These are phyloP conservation scores for Prunus dulcis DNA, from an alignment of 306 rosid genomes.

Conservation along the genomic window DNA sequence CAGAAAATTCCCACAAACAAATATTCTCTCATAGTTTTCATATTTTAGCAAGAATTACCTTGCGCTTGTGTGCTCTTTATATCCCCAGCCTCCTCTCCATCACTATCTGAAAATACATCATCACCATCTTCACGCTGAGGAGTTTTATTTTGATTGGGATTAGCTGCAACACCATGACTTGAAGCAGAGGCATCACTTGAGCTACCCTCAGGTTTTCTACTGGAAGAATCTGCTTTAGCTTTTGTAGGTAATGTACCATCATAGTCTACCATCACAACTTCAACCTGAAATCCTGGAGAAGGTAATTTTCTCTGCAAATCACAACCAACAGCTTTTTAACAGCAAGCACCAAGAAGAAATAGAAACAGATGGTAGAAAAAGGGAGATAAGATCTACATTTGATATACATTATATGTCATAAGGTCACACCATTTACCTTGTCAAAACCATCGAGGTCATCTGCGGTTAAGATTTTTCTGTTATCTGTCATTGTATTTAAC, in stretches of 20 bases:
- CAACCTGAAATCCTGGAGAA: slow-evolving; percentile 79
- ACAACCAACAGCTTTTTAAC: slow-evolving; percentile 14
- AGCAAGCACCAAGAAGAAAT: slow-evolving; percentile 6
- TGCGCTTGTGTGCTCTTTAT: slow-evolving; percentile 19
- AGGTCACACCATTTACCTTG: slow-evolving; percentile 47
- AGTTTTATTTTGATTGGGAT: slow-evolving; percentile 33
- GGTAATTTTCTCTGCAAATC: slow-evolving; percentile 79
- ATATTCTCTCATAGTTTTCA: no score
- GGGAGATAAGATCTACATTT: neutral
- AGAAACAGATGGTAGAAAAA: slow-evolving; percentile 7
- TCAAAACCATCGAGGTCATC: slow-evolving; percentile 87
- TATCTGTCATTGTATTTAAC: slow-evolving; percentile 84
- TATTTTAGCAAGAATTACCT: no score
- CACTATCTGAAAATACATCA: slow-evolving; percentile 86
- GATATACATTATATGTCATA: neutral
- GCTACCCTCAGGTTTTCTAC: slow-evolving; percentile 45
- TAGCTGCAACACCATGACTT: slow-evolving; percentile 30
- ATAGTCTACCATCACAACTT: slow-evolving; percentile 79
- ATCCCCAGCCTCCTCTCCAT: slow-evolving; percentile 54
- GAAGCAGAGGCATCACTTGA: slow-evolving; percentile 24
- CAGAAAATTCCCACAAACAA: no score
- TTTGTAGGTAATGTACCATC: slow-evolving; percentile 45
- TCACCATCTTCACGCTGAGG: slow-evolving; percentile 50
- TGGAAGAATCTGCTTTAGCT: slow-evolving; percentile 38
- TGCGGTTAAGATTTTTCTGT: slow-evolving; percentile 46